These are phyloP conservation scores for Fusarium lateritium DNA, from an alignment of 2,329 filamentous ascomycete genomes.

Conservation along the genomic window DNA sequence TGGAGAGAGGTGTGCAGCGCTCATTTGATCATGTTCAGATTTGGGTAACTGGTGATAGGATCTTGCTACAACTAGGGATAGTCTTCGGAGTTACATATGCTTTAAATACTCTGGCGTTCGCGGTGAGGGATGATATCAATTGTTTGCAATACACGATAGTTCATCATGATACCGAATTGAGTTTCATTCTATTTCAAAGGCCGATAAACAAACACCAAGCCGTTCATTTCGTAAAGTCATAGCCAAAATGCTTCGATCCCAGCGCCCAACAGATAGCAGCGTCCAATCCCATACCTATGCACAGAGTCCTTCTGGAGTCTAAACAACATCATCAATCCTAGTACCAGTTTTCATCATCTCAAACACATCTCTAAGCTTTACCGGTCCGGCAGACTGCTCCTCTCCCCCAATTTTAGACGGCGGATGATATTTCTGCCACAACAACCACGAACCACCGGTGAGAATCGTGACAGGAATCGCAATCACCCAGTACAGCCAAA, in stretches of 20 bases:
- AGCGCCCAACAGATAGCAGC: neutral
- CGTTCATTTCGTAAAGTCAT: neutral
- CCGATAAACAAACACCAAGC: neutral
- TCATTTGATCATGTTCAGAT: neutral
- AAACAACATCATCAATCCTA: neutral
- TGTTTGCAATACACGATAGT: neutral
- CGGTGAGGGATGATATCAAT: neutral
- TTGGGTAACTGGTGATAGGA: too few species aligned
- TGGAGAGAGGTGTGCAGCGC: neutral
- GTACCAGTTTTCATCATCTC: neutral
- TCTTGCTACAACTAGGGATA: neutral
- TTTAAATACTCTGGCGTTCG: neutral
- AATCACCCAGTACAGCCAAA: conserved; percentile 57
- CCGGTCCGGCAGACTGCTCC: neutral
- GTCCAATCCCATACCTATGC: neutral
- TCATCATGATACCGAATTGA: neutral
- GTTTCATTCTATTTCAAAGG: neutral
- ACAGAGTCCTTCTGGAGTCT: too few species aligned
- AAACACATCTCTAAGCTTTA: neutral
- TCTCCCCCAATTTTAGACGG: conserved; percentile 28
- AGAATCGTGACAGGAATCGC: conserved; percentile 50
- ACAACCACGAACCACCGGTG: conserved; percentile 43
- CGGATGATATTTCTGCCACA: conserved; percentile 14
- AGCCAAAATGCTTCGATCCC: neutral
- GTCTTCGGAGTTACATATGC: neutral